A percentile compares a stretch with the other conserved stretches of the same genome.
phyloP scores from a whole-genome alignment of 352 stramenopile genomes.

The Pilasporangium apinafurcum region DNA sequence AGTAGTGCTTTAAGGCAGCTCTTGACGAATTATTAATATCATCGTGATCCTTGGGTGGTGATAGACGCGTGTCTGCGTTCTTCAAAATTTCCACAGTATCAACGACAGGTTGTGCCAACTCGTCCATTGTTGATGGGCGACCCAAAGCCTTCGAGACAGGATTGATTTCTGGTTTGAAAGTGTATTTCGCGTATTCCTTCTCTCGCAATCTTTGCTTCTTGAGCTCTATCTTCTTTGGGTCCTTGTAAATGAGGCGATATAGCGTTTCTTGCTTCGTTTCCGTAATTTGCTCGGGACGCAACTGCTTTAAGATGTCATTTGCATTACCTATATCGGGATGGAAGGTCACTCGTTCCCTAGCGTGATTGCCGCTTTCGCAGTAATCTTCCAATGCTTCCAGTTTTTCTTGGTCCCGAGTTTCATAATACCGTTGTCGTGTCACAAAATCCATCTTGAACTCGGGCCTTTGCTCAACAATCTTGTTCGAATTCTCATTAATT shows the following conservation, averaged over 20 bases:
- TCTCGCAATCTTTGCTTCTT: conserved; percentile 57
- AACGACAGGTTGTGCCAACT: conserved; percentile 29
- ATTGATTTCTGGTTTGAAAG: conserved; percentile 80
- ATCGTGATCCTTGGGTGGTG: conserved; percentile 5
- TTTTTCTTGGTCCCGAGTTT: conserved; percentile 53
- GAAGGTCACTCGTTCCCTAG: conserved; percentile 43
- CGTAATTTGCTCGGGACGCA: conserved; percentile 48
- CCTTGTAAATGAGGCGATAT: conserved; percentile 65
- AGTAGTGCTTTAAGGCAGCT: conserved; percentile 36
- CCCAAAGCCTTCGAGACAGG: conserved; percentile 59
- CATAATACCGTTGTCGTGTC: conserved; percentile 59
- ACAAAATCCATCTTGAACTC: conserved; percentile 82
- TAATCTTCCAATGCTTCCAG: conserved; percentile 46
- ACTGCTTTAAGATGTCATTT: conserved; percentile 51
- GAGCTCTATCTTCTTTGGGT: conserved; percentile 45
- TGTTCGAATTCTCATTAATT: conserved; percentile 48
- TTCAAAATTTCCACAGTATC: conserved; percentile 11
- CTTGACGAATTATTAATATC: conserved; percentile 10
- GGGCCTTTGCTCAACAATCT: conserved; percentile 46
- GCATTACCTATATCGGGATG: conserved; percentile 76
- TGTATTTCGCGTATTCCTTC: conserved; percentile 45
- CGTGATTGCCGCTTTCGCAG: conserved; percentile 22
- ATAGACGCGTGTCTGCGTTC: not conserved
- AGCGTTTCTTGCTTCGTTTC: conserved; percentile 53
- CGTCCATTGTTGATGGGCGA: conserved; percentile 30